These are phyloP conservation scores for Scytalidium sp. DNA, from an alignment of 2,329 filamentous ascomycete species.

Conservation along the genomic window DNA sequence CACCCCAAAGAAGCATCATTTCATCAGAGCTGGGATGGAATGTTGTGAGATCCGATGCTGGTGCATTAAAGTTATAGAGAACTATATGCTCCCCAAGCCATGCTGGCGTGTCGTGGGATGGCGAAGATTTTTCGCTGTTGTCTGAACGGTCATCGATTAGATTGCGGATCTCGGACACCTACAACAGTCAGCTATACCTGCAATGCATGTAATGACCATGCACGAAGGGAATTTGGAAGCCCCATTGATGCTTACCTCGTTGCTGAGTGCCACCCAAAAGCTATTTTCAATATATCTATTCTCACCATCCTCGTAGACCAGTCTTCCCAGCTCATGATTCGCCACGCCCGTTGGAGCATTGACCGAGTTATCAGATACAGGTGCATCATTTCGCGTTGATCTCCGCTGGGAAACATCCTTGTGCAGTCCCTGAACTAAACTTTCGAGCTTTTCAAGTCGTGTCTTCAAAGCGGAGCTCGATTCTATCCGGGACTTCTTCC, in stretches of 20 bases:
- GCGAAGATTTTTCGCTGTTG: background rate
- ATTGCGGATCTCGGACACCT: background rate
- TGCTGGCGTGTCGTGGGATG: background rate
- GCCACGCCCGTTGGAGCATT: background rate
- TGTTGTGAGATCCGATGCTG: background rate
- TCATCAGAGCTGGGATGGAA: background rate
- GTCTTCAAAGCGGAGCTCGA: background rate
- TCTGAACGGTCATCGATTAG: background rate
- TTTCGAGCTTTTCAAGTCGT: background rate
- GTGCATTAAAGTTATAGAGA: background rate
- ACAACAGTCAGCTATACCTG: background rate
- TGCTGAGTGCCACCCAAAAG: background rate
- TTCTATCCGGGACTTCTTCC: background rate
- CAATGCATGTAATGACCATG: background rate
- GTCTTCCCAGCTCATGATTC: background rate
- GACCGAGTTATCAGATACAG: background rate
- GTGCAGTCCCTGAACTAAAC: background rate
- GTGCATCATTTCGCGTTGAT: background rate
- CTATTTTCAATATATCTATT: background rate
- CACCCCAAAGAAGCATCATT: slow-evolving; percentile 8
- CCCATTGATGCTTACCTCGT: background rate
- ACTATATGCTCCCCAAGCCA: background rate
- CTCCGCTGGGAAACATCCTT: background rate
- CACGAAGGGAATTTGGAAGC: too few relatives aligned
- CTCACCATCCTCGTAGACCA: background rate